Conservation (phyloP, 331 rosid species). For the Ulmus americana region DNA sequence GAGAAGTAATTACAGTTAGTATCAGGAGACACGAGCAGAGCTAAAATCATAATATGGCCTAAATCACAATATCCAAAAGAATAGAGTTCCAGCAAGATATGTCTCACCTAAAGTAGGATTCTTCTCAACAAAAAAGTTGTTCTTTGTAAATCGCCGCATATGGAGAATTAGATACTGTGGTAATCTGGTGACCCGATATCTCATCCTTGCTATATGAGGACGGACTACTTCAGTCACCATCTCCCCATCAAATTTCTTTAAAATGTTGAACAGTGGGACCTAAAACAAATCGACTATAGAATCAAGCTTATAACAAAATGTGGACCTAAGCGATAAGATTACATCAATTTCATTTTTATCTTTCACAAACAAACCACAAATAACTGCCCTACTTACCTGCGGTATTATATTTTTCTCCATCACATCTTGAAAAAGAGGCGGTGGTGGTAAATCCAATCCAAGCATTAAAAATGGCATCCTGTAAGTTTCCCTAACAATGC, state of each 20-base stretch:
- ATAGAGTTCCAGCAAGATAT: conserved; percentile 6
- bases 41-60: not conserved
- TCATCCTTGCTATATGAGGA: conserved; percentile 87
- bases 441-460: conserved; percentile 94
- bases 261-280: conserved; percentile 94
- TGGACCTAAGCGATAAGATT: not conserved
- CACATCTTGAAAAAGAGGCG: conserved; percentile 93
- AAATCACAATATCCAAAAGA: not conserved
- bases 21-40: conserved; percentile 6
- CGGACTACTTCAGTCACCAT: conserved; percentile 88
- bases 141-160: conserved; percentile 90
- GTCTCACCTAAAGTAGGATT: conserved; percentile 77
- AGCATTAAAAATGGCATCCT: conserved; percentile 93
- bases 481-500: conserved; percentile 47
- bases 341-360: conserved; percentile 1
- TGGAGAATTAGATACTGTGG: conserved; percentile 80
- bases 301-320: too few species aligned
- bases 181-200: conserved; percentile 75
- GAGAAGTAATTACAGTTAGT: conserved; percentile 18
- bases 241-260: conserved; percentile 96
- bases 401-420: conserved; percentile 99
- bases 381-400: conserved; percentile 46
- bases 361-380: conserved; percentile 1
- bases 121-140: conserved; percentile 94
- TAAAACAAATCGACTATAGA: conserved; percentile 21